Evolutionary conservation across 2,329 filamentous ascomycete genomes (phyloP), one percentile per base, ranked within the genome.

Genomic region (Ascochyta rabiei): DNA sequence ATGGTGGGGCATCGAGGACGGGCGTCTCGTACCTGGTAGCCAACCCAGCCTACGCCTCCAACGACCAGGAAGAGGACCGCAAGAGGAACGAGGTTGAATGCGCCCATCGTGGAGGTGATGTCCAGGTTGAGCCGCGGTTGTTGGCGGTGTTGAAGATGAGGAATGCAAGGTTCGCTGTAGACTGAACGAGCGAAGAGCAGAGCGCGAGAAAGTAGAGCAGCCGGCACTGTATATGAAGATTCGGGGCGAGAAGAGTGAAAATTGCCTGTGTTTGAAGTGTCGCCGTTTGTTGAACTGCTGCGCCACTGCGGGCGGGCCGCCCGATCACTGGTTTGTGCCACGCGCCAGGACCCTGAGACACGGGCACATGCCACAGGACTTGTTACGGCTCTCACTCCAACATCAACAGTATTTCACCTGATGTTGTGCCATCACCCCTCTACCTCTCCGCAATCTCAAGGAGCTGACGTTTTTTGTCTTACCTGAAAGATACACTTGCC

Each of bases 1-100:
- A 13, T 38, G 9, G 5, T 28, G 19, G 18, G 28, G 39, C 33
- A 18, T 30, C 8, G 26, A 23, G n/a, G 28, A 8, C 16, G 39
- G 39, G 21, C 37, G 18, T 49, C 24, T 19, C 26, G 63, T 66
- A 78, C 77, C 57, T 90, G 86, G 75, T 91, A 91, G 57, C 84
- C 83, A 53, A 93, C 79, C 76, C 85, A 90, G 52, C 81, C 87
- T 40, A 82, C 72, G 49, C 78, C 81, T 58, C 75, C 81, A 24
- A 90, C 71, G 46, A 89, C 66, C 57, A 80, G 53, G 68, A 90
- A 79, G 57, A 88, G 81, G 66, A 91, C 79, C 52, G 90, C 52
- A 42, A 92, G 82, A 5, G 89, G 89, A 24, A 91, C 64, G 33
- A 91, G 74, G 68, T 88, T 79, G 16, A 73, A 48, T 37, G 72